Evolutionary conservation across 192 early-diverging fungal genomes (phyloP).

Genomic region (Rhizophagus clarus): DNA sequence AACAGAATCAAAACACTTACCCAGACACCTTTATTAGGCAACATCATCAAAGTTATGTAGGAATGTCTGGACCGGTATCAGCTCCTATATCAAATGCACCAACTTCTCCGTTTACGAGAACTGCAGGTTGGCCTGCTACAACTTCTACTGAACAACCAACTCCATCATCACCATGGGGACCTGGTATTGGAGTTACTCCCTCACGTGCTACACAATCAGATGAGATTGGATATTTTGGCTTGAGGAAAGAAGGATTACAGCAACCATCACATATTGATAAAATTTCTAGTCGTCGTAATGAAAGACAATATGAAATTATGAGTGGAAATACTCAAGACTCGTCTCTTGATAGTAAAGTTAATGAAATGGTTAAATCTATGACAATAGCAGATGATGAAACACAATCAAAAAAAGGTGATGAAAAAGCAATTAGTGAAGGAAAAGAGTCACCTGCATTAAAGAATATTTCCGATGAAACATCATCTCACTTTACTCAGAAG

Average conservation of each 20-base stretch:
- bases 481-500: neutral
- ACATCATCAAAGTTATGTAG: conserved; percentile 33
- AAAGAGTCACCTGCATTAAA: neutral
- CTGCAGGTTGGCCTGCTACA: neutral
- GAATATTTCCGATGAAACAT: neutral
- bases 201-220: conserved; percentile 46
- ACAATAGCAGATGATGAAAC: conserved; percentile 6
- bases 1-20: conserved; percentile 35
- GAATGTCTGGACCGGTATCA: conserved; percentile 35
- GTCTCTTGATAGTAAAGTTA: conserved; percentile 42
- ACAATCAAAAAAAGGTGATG: neutral
- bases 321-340: conserved; percentile 46
- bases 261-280: conserved; percentile 39
- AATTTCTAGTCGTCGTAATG: conserved; percentile 42
- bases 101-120: conserved; percentile 31
- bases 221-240: conserved; percentile 34
- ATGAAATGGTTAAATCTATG: conserved; percentile 34
- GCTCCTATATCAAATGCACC: conserved; percentile 32
- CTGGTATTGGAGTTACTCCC: conserved; percentile 27
- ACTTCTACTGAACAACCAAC: conserved; percentile 17
- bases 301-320: conserved; percentile 30
- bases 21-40: conserved; percentile 38
- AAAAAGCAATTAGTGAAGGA: neutral
- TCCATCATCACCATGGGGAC: conserved; percentile 38
- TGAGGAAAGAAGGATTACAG: conserved; percentile 19